Evolutionary conservation across 208 protist species (phyloP).

Genomic region (Crithidia fasciculata): DNA sequence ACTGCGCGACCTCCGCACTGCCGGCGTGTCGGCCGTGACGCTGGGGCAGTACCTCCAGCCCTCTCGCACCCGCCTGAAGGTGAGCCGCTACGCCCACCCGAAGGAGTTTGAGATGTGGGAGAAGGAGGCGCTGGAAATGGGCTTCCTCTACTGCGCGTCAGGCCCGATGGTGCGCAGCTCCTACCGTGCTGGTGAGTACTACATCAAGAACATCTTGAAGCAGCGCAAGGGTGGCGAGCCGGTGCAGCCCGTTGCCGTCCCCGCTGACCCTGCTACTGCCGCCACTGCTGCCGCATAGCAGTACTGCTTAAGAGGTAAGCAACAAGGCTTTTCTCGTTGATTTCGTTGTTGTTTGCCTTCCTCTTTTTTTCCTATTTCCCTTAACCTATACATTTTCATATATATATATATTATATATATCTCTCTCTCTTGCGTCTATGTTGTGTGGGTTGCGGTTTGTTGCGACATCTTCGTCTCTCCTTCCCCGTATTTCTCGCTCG

Average conservation of each 20-base stretch:
- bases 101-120: conserved; percentile 97
- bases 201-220: conserved; percentile 94
- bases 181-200: conserved; percentile 97
- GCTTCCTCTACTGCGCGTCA: conserved; percentile 97
- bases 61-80: conserved; percentile 96
- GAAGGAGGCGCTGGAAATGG: conserved; percentile 92
- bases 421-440: neutral
- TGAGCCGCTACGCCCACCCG: conserved; percentile 95
- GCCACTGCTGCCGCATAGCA: conserved; percentile 1
- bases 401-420: conserved; percentile 3
- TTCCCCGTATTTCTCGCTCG: neutral
- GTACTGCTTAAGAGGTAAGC: neutral
- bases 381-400: neutral
- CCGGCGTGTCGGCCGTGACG: conserved; percentile 94
- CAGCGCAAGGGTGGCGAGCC: conserved; percentile 36
- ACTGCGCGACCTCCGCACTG: conserved; percentile 92
- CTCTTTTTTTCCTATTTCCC: conserved; percentile 3
- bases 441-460: neutral
- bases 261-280: conserved; percentile 15
- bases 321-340: neutral
- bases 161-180: conserved; percentile 96
- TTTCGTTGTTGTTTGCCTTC: neutral
- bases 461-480: neutral
- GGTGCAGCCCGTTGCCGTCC: neutral
- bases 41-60: conserved; percentile 98